Percentiles rank a stretch among this genome's conserved stretches.
These are phyloP conservation scores for Brassica hybrid DNA, from an alignment of 441 rosid species.

Conservation along the genomic window DNA sequence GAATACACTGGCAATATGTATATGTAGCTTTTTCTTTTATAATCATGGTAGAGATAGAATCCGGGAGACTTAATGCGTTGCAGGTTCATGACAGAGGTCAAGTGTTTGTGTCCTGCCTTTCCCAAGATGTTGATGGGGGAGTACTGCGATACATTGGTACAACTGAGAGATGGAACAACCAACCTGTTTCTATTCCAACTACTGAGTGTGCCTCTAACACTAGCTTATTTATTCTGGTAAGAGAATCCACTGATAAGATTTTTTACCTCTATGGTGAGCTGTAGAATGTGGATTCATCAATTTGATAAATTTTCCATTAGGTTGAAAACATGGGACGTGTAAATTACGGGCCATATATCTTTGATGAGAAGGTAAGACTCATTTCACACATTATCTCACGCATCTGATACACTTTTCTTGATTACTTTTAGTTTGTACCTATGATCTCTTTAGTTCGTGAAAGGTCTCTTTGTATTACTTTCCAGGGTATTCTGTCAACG, in stretches of 20 bases:
- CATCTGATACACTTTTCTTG: neutral
- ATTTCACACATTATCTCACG: too few relatives aligned
- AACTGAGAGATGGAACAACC: slow-evolving; percentile 81
- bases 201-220: slow-evolving; percentile 60
- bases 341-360: slow-evolving; percentile 78
- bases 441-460: too few relatives aligned
- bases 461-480: slow-evolving; percentile 16
- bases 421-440: too few relatives aligned
- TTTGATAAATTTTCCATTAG: slow-evolving; percentile 27
- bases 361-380: slow-evolving; percentile 86
- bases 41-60: slow-evolving; percentile 2
- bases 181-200: slow-evolving; percentile 61
- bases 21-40: neutral
- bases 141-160: slow-evolving; percentile 58
- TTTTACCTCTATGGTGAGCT: neutral
- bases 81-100: slow-evolving; percentile 96
- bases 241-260: neutral
- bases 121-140: slow-evolving; percentile 45
- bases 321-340: slow-evolving; percentile 97
- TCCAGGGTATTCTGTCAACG: slow-evolving; percentile 82
- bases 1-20: slow-evolving; percentile 4
- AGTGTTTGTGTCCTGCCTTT: slow-evolving; percentile 71
- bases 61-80: slow-evolving; percentile 12
- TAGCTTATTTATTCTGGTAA: slow-evolving; percentile 76
- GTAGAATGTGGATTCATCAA: slow-evolving; percentile 1